These are phyloP conservation scores for Clarkia xantiana DNA, from an alignment of 345 rosid species.

Conservation along the genomic window DNA sequence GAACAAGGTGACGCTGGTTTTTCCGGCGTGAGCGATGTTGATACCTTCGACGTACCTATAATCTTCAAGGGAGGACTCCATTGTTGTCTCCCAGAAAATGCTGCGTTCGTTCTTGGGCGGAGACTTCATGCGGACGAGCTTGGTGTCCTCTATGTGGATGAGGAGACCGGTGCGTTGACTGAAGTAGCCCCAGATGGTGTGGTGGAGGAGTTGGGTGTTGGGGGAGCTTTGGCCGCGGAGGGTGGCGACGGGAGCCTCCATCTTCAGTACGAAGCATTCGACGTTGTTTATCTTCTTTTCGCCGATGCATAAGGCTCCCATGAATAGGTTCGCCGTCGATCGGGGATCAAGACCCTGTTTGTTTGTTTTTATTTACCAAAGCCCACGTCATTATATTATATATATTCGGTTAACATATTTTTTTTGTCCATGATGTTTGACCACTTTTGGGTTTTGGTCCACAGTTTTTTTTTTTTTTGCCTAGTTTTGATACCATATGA, in stretches of 20 bases:
- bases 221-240: slow-evolving; percentile 55
- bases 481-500: too few species aligned
- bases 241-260: slow-evolving; percentile 35
- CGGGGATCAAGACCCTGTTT: slow-evolving; percentile 84
- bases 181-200: slow-evolving; percentile 83
- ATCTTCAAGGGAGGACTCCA: slow-evolving; percentile 52
- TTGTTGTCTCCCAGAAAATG: slow-evolving; percentile 77
- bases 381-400: too few species aligned
- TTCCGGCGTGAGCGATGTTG: slow-evolving; percentile 69
- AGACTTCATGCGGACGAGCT: slow-evolving; percentile 47
- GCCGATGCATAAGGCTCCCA: slow-evolving; percentile 55
- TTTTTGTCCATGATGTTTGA: too few species aligned
- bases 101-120: slow-evolving; percentile 20
- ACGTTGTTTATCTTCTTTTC: slow-evolving; percentile 39
- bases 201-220: slow-evolving; percentile 62
- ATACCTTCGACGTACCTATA: slow-evolving; percentile 48
- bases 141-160: slow-evolving; percentile 55
- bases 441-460: too few species aligned
- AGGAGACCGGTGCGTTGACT: slow-evolving; percentile 82
- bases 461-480: too few species aligned
- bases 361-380: too few species aligned
- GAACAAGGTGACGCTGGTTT: slow-evolving; percentile 39
- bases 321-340: slow-evolving; percentile 58
- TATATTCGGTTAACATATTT: too few species aligned
- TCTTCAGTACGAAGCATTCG: slow-evolving; percentile 63